Base-by-base conservation (phyloP, 768 basidiomycete species). In the Russula sp. region DNA sequence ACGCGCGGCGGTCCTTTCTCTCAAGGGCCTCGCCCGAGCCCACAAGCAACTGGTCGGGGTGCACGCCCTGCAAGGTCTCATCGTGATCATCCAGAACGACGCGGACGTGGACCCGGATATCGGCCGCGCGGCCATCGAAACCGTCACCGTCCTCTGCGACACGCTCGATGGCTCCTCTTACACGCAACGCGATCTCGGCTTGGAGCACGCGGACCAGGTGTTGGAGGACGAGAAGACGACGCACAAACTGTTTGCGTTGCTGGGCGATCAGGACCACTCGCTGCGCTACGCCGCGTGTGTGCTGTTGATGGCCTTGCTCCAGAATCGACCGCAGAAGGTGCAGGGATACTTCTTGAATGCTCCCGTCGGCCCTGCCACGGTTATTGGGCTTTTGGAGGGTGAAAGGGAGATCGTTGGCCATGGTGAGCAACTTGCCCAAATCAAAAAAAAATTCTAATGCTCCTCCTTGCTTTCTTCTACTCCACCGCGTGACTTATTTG, bases 341-440 rank as follows among this genome's bases (percentile, higher is more conserved):
- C 97, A 99, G 72, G 81, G 81, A n/a, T 93, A 94, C 73, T 96
- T 99, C 71, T 78, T 98, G 65, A 93, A 87, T 53, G 85, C 91
- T 7, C 80, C 90, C 4, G 84, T 84, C 42, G 94, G 93, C 7
- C 80, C 87, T 14, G 76, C 82, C 4, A 87, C 88, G 54, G 76
- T 93, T 47, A 83, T 92, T 58, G 78, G 84, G 2, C 80, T 86
- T 10, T 75, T 95, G 36, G 91, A 93, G 64, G 94, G 95, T 68
- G 87, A 86, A 71, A 76, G 90, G 55, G 93, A 96, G 71, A 91
- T 95, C 51, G 87, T 95, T 63, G 79, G 91, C 57, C 92, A 91
- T 73, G 93, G 93, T 92, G 69, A 63, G 84, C 73, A 25, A 5
- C n/a, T 22, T 49, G 16, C 35, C 25, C 42, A 22, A 11, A n/a